Evolutionary conservation across 371 early-diverging fungal genomes (phyloP).

Genomic region (Rhizomucor pusillus): DNA sequence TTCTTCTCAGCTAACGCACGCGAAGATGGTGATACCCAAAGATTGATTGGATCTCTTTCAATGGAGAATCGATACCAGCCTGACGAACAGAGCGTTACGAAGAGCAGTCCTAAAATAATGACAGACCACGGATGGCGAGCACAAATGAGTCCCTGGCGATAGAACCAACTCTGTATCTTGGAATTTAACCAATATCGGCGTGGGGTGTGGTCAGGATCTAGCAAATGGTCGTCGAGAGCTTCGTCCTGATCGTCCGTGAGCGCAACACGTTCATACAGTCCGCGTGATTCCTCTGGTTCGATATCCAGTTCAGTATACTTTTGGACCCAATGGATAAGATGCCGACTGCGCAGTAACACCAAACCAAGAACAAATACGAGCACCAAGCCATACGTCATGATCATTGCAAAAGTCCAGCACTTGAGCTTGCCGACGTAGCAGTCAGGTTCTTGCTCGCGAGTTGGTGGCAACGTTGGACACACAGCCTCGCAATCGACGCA

Average conservation of each 20-base stretch:
- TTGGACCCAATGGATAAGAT: constrained; percentile 16
- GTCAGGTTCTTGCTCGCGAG: constrained; percentile 45
- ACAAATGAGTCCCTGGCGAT: constrained; percentile 62
- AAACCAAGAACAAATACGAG: constrained; percentile 27
- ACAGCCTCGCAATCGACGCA: constrained; percentile 71
- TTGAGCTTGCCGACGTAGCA: constrained; percentile 50
- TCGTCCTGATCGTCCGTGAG: constrained; percentile 45
- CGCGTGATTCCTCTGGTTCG: constrained; percentile 21
- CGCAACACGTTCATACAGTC: constrained; percentile 53
- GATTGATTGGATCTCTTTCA: constrained; percentile 63
- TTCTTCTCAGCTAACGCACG: constrained; percentile 60
- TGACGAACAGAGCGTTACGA: constrained; percentile 50
- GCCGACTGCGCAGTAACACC: constrained; percentile 18
- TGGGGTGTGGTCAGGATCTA: constrained; percentile 59
- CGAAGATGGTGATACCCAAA: constrained; percentile 74
- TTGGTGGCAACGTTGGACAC: constrained; percentile 58
- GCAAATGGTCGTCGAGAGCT: constrained; percentile 33
- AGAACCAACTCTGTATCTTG: constrained; percentile 63
- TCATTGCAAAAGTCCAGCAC: constrained; percentile 63
- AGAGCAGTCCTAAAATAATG: constrained; percentile 41
- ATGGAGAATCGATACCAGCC: constrained; percentile 61
- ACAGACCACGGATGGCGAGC: constrained; percentile 62
- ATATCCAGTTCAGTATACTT: constrained; percentile 12
- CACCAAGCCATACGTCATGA: constrained; percentile 48
- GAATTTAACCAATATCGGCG: constrained; percentile 62